Conservation (phyloP, 805 yeast genomes). For the Sungouiozyma ichnusensis region DNA sequence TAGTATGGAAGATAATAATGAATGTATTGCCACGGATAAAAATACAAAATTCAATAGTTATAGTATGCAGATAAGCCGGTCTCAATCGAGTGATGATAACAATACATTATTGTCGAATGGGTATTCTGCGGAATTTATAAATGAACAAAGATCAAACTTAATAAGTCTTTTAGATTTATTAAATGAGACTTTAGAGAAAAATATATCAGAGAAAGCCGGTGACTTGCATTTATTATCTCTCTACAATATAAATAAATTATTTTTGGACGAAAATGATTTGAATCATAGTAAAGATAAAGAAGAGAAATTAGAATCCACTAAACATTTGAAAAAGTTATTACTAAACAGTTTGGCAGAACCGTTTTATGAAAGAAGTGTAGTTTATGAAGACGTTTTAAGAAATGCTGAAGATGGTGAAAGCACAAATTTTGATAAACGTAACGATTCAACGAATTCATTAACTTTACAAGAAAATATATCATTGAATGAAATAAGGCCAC, state of each 20-base stretch:
- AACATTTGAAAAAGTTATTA: conserved; percentile 18
- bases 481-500: conserved; percentile 7
- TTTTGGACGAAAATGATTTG: conserved; percentile 13
- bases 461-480: conserved; percentile 2
- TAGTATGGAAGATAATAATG: conserved; percentile 1
- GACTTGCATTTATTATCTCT: conserved; percentile 27
- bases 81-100: neutral
- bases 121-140: conserved; percentile 8
- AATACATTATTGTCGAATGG: neutral
- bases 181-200: conserved; percentile 27
- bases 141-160: conserved; percentile 22
- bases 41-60: neutral
- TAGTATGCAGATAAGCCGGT: neutral
- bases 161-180: conserved; percentile 21
- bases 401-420: conserved; percentile 10
- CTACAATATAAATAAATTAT: conserved; percentile 24
- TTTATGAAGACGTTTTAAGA: conserved; percentile 11
- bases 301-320: conserved; percentile 3
- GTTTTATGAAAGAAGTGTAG: conserved; percentile 22
- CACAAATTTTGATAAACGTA: neutral
- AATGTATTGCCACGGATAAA: neutral
- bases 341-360: conserved; percentile 29
- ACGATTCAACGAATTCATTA: conserved; percentile 3
- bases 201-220: conserved; percentile 21
- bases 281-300: neutral